phyloP scores from a whole-genome alignment of 2,329 filamentous ascomycete genomes.

The Neonectria neomacrospora region DNA sequence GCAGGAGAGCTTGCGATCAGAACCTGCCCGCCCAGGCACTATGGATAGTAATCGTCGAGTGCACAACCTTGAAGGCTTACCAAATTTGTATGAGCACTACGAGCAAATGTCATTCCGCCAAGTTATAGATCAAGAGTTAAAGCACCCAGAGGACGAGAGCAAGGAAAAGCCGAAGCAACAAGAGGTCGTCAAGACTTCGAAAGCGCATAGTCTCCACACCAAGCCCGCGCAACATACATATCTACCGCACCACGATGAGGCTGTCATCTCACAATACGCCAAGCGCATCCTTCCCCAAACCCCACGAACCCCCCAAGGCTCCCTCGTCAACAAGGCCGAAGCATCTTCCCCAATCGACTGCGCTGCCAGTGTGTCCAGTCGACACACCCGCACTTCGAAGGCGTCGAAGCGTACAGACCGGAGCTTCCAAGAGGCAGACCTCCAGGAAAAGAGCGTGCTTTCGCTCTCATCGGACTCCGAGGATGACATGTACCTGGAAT shows the following conservation, averaged over 20 bases:
- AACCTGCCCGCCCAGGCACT: slow-evolving; percentile 39
- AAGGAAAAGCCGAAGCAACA: slow-evolving; percentile 27
- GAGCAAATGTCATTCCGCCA: slow-evolving; percentile 65
- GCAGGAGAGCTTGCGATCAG: slow-evolving; percentile 50
- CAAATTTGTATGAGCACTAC: slow-evolving; percentile 68
- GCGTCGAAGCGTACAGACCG: slow-evolving; percentile 59
- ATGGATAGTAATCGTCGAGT: slow-evolving; percentile 41
- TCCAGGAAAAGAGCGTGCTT: slow-evolving; percentile 65
- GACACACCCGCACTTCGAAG: slow-evolving; percentile 65
- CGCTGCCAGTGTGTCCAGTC: slow-evolving; percentile 64
- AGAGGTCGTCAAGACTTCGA: slow-evolving; percentile 29
- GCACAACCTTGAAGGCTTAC: slow-evolving; percentile 52
- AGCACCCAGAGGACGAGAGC: slow-evolving; percentile 28
- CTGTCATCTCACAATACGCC: slow-evolving; percentile 42
- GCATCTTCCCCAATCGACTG: slow-evolving; percentile 53
- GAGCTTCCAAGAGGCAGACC: slow-evolving; percentile 62
- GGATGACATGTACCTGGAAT: slow-evolving; percentile 50
- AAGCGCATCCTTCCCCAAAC: slow-evolving; percentile 40
- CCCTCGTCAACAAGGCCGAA: slow-evolving; percentile 35
- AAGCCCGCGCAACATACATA: slow-evolving; percentile 32
- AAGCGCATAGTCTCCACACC: slow-evolving; percentile 20
- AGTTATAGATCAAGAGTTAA: slow-evolving; percentile 46
- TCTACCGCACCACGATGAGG: slow-evolving; percentile 35
- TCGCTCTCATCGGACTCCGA: slow-evolving; percentile 69
- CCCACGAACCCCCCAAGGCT: slow-evolving; percentile 38